Base-by-base conservation (phyloP, 208 protist species). In the Herpetomonas samuelpessoai region DNA sequence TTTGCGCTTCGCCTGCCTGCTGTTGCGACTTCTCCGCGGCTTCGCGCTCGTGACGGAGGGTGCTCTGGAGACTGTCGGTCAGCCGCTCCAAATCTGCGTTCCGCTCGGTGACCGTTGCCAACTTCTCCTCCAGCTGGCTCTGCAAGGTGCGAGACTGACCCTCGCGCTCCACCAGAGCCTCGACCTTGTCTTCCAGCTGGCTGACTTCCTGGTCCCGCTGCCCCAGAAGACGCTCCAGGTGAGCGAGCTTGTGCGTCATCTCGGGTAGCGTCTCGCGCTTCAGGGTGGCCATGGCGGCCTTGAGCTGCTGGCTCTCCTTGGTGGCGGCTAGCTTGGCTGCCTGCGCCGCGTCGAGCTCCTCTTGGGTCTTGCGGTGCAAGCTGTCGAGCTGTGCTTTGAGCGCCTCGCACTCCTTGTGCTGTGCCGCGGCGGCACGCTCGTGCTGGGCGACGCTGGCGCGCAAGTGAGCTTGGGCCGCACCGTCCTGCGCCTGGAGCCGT, bases 81-180 rank as follows among this genome's bases (percentile, higher is more conserved):
- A 26, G 21, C 46, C 22, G 46, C 46, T 51, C 19, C 46, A 26
- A 19, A 51, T 27, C 35, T 7, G 10, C 14, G 14, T 19, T 19
- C 35, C 35, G 35, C 35, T 41, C 35, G 35, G 35, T 41, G 7
- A 19, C 19, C 10, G 46, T 19, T 24, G 55, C 35, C 61, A 65
- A 19, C 9, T 18, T 3, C 6, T 25, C 28, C 57, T 54, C 39
- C 18, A 54, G 27, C n/a, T 41, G 14, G 3, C 18, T 16, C 24
- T 29, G 21, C 10, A 54, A 27, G 9, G 19, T 16, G 10, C 30
- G n/a, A 24, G 49, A 45, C 4, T 63, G 25, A 41, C 18, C 45
- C 44, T 47, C 14, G 25, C 35, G 57, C 57, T 19, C 22, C 41
- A 50, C 35, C 35, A 60, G 41, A 10, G 55, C 55, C 12, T 3